Percentiles rank a stretch among this genome's conserved stretches.
Conservation (phyloP, 2,329 filamentous ascomycete genomes). For the Fusarium poae region DNA sequence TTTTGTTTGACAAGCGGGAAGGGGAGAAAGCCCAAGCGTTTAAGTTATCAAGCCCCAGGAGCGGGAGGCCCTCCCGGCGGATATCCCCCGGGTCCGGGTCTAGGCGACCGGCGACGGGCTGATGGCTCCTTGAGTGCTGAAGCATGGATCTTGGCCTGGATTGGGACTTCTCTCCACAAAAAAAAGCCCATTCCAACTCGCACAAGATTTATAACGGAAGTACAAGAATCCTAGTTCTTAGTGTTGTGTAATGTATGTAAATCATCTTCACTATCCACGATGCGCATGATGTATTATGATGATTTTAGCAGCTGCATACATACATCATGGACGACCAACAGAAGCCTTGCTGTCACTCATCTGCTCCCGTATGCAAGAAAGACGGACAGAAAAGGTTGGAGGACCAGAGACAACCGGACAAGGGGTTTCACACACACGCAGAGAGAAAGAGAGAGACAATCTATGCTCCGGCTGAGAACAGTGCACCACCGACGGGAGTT, state of each 20-base stretch:
- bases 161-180: conserved; percentile 36
- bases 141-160: conserved; percentile 34
- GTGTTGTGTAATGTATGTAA: conserved; percentile 5
- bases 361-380: conserved; percentile 43
- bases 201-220: conserved; percentile 15
- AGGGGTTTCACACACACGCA: conserved; percentile 27
- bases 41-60: conserved; percentile 37
- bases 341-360: conserved; percentile 32
- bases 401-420: conserved; percentile 32
- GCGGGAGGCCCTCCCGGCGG: conserved; percentile 43
- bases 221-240: conserved; percentile 15
- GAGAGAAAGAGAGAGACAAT: not conserved
- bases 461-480: conserved; percentile 28
- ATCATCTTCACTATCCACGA: conserved; percentile 21
- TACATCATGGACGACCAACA: conserved; percentile 34
- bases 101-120: conserved; percentile 33
- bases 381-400: conserved; percentile 34
- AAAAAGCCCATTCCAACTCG: conserved; percentile 21
- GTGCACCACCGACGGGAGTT: conserved; percentile 44
- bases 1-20: conserved; percentile 43
- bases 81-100: conserved; percentile 39
- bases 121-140: conserved; percentile 33
- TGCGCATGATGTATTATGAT: conserved; percentile 29
- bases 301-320: conserved; percentile 16
- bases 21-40: conserved; percentile 39